These are phyloP conservation scores for Cicer yamashitae DNA, from an alignment of 306 rosid species.

Conservation along the genomic window DNA sequence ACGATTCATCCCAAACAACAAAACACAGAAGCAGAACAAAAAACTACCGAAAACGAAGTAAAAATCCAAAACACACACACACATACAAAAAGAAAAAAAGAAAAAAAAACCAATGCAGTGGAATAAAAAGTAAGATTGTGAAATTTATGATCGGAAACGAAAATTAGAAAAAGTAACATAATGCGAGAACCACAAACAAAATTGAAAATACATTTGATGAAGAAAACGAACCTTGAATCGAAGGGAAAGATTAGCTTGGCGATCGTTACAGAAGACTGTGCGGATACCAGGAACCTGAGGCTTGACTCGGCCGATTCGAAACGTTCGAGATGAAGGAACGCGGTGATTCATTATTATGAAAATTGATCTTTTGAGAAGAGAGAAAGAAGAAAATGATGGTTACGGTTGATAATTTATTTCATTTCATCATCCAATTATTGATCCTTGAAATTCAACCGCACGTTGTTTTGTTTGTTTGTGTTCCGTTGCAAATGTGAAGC, in stretches of 20 bases:
- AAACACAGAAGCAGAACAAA: no score
- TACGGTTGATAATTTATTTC: not conserved
- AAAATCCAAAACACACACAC: no score
- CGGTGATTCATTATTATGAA: slow-evolving; percentile 48
- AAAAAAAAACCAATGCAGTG: no score
- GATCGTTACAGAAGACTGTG: slow-evolving; percentile 84
- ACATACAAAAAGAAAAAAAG: no score
- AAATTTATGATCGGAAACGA: not conserved
- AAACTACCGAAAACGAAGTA: no score
- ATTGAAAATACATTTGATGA: not conserved
- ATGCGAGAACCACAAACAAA: not conserved
- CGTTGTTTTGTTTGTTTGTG: not conserved
- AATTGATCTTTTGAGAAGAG: slow-evolving; percentile 45
- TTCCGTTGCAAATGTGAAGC: not conserved
- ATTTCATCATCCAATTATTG: not conserved
- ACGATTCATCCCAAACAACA: not conserved
- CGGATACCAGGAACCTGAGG: slow-evolving; percentile 93
- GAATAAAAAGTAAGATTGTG: not conserved
- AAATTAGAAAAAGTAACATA: not conserved
- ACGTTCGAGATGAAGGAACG: slow-evolving; percentile 50
- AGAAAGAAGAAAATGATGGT: slow-evolving; percentile 45
- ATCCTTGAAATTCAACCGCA: not conserved
- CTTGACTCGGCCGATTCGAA: slow-evolving; percentile 87
- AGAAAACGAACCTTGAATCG: slow-evolving; percentile 65
- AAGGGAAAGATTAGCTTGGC: slow-evolving; percentile 66